Conservation (phyloP, 306 rosid species). For the Corylus avellana region DNA sequence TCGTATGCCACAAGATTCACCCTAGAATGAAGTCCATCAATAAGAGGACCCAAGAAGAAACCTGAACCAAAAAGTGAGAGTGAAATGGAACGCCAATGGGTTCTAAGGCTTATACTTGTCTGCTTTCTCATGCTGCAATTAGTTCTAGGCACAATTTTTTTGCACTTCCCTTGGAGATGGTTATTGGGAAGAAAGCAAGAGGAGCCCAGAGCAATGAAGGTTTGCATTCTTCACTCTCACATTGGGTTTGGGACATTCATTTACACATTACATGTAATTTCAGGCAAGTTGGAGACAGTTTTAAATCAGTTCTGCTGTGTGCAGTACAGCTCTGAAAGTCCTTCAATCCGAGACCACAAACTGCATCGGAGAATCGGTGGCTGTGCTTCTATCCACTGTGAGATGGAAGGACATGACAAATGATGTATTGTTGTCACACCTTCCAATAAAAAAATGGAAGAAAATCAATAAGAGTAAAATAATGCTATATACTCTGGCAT, state of each 20-base stretch:
- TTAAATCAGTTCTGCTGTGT: neutral
- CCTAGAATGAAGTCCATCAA: conserved; percentile 84
- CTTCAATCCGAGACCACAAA: neutral
- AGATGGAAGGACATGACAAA: neutral
- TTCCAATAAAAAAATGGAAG: too few relatives aligned
- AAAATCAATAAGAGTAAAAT: too few relatives aligned
- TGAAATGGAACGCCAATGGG: conserved; percentile 56
- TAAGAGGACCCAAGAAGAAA: conserved; percentile 66
- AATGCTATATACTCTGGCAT: too few relatives aligned
- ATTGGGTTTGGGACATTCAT: too few relatives aligned
- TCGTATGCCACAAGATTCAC: conserved; percentile 71
- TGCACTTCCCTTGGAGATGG: conserved; percentile 25
- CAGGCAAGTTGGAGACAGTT: neutral
- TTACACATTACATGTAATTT: neutral
- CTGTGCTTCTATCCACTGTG: neutral
- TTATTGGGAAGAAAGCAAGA: conserved; percentile 28
- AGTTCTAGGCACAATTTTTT: conserved; percentile 26
- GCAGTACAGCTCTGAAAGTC: neutral
- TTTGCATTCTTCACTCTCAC: conserved; percentile 41
- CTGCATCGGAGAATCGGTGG: neutral
- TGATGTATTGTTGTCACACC: neutral
- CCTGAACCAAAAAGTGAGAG: conserved; percentile 68
- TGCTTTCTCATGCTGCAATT: conserved; percentile 38
- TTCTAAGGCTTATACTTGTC: conserved; percentile 30
- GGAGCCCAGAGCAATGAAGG: conserved; percentile 33